These are phyloP conservation scores for Sphaceloma murrayae DNA, from an alignment of 2,329 filamentous ascomycete genomes.

Conservation along the genomic window DNA sequence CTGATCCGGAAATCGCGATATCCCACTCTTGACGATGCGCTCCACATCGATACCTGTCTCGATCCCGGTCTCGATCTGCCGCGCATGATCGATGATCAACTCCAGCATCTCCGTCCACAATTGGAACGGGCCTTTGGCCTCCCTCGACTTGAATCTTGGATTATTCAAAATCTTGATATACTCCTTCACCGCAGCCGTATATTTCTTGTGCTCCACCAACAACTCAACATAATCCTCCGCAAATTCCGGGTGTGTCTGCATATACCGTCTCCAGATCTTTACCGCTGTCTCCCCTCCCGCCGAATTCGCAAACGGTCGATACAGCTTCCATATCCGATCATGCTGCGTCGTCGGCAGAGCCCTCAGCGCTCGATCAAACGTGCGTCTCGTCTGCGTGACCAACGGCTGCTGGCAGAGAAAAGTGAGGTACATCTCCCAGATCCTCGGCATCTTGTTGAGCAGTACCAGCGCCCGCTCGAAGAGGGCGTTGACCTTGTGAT, in stretches of 20 bases:
- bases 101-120: conserved; percentile 98
- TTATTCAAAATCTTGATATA: conserved; percentile 93
- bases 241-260: conserved; percentile 94
- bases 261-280: conserved; percentile 89
- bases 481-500: conserved; percentile 84
- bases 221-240: conserved; percentile 92
- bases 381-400: conserved; percentile 73
- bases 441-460: conserved; percentile 95
- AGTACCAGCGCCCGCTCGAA: conserved; percentile 89
- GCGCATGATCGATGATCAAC: conserved; percentile 76
- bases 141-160: conserved; percentile 79
- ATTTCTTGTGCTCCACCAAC: conserved; percentile 67
- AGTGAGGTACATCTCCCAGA: conserved; percentile 95
- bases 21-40: conserved; percentile 83
- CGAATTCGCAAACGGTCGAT: conserved; percentile 82
- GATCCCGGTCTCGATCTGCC: conserved; percentile 66
- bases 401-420: conserved; percentile 89
- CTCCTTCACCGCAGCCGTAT: conserved; percentile 80
- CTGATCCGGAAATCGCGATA: conserved; percentile 84
- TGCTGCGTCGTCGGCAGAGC: conserved; percentile 92
- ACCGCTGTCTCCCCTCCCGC: conserved; percentile 84
- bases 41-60: conserved; percentile 84
- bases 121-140: conserved; percentile 90
- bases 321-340: conserved; percentile 87
- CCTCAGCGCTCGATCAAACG: conserved; percentile 84